Evolutionary conservation across 352 stramenopile genomes (phyloP).

Genomic region (Lagenidium sp.): DNA sequence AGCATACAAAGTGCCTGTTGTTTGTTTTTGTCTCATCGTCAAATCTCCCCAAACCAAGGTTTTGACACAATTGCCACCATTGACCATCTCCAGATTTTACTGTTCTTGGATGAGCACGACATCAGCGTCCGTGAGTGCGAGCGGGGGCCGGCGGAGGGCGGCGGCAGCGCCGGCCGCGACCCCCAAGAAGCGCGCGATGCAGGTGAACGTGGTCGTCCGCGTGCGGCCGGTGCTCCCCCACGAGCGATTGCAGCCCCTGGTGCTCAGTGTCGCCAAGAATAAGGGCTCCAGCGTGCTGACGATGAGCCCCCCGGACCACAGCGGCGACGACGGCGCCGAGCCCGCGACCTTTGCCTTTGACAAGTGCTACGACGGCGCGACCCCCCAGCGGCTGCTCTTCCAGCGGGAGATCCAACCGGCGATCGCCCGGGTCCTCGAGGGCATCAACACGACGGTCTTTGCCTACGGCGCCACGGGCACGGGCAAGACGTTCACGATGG

Average conservation of each 20-base stretch:
- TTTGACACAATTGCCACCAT: too few species aligned
- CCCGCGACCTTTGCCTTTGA: conserved; percentile 19
- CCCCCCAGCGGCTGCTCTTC: conserved; percentile 26
- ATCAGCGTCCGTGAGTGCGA: too few species aligned
- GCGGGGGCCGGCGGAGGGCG: too few species aligned
- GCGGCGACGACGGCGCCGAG: conserved; percentile 1
- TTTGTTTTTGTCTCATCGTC: too few species aligned
- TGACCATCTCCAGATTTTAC: too few species aligned
- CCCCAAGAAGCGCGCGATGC: conserved; percentile 15
- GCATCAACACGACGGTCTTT: conserved; percentile 41
- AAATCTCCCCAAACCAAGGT: too few species aligned
- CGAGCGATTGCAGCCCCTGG: conserved; percentile 15
- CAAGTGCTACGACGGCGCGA: conserved; percentile 30
- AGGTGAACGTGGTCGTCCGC: conserved; percentile 30
- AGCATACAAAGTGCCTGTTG: too few species aligned
- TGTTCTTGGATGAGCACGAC: too few species aligned
- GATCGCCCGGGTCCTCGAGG: conserved; percentile 24
- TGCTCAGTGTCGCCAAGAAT: conserved; percentile 11
- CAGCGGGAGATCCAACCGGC: conserved; percentile 27
- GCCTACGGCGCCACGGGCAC: conserved; percentile 50
- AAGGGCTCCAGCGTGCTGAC: conserved; percentile 11
- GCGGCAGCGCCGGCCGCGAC: background rate
- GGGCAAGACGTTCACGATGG: conserved; percentile 66
- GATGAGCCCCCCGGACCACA: conserved; percentile 1
- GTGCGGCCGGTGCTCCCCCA: conserved; percentile 22